phyloP scores from a whole-genome alignment of 169 alveolate species.

The Plasmodium vinckei region DNA sequence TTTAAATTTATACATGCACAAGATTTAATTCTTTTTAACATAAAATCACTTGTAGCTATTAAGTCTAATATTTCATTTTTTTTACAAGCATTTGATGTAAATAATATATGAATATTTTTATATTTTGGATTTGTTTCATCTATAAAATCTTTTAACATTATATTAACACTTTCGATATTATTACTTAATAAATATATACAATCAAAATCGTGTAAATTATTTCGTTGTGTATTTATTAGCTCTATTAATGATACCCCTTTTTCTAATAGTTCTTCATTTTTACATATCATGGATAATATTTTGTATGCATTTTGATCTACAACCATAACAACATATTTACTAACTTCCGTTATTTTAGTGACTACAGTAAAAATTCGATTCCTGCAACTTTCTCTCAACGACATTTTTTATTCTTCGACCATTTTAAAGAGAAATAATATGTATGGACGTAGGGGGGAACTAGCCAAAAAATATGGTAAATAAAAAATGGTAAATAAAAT shows the following conservation, averaged over 20 bases:
- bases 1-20: slow-evolving; percentile 84
- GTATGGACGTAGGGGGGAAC: too few relatives aligned
- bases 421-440: not conserved
- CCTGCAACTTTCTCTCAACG: slow-evolving; percentile 39
- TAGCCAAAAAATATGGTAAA: not conserved
- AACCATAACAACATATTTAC: slow-evolving; percentile 81
- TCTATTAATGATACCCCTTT: slow-evolving; percentile 88
- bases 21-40: slow-evolving; percentile 75
- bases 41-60: slow-evolving; percentile 77
- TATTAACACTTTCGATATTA: slow-evolving; percentile 38
- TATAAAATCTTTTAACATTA: slow-evolving; percentile 77
- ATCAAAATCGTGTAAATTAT: slow-evolving; percentile 81
- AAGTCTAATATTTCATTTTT: slow-evolving; percentile 75
- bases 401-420: slow-evolving; percentile 16
- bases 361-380: slow-evolving; percentile 79
- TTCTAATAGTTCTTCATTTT: slow-evolving; percentile 85
- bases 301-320: slow-evolving; percentile 83
- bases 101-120: slow-evolving; percentile 78
- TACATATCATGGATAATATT: slow-evolving; percentile 87
- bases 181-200: slow-evolving; percentile 84
- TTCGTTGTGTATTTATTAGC: slow-evolving; percentile 80
- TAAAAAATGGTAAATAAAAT: too few relatives aligned
- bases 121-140: slow-evolving; percentile 76
- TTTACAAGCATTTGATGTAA: slow-evolving; percentile 76
- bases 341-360: slow-evolving; percentile 78